Base-by-base conservation (phyloP, 352 stramenopile species). In the Phytopythium montanum region DNA sequence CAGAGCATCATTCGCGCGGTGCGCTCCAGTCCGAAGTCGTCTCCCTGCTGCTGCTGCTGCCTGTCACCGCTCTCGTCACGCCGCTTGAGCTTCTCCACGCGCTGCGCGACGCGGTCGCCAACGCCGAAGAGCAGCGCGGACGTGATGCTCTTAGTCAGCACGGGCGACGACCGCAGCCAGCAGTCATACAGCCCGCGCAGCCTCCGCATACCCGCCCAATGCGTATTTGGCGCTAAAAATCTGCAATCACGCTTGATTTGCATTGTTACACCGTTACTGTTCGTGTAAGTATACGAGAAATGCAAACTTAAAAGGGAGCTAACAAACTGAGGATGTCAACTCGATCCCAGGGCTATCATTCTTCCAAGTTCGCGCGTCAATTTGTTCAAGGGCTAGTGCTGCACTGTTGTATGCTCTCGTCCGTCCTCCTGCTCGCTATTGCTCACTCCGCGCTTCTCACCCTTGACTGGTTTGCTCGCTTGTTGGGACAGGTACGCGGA, bases 1-100 rank as follows among this genome's bases (percentile, higher is more conserved):
- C 94, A 96, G 53, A 95, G 66, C 45, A 91, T 75, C 74, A 95
- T 96, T 10, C 89, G 73, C 25, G 79, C 44, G 5, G 85, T 86
- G 53, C 87, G 72, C 26, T 59, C 62, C 58, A 60, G 65, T n/a
- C 59, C 66, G 39, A 31, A 41, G 48, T 21, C 52, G 14, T 57
- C 57, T n/a, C n/a, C n/a, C n/a, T n/a, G n/a, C n/a, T n/a, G n/a
- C n/a, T n/a, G n/a, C 10, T 54, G 21, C 3, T 34, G 23, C 3
- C 21, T 31, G 18, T 14, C 39, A 5, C 38, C 28, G 7, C 12
- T 3, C 13, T 64, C 33, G 18, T 69, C 56, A 31, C 36, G 34
- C 39, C 48, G 42, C 59, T 51, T 48, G 9, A 31, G n/a, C 52
- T 60, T 60, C 58, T 77, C 70, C 45, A 83, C 51, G 4, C 61